Evolutionary conservation across 1,284 basidiomycete species (phyloP).

Genomic region (Cutaneotrichosporon daszewskae): DNA sequence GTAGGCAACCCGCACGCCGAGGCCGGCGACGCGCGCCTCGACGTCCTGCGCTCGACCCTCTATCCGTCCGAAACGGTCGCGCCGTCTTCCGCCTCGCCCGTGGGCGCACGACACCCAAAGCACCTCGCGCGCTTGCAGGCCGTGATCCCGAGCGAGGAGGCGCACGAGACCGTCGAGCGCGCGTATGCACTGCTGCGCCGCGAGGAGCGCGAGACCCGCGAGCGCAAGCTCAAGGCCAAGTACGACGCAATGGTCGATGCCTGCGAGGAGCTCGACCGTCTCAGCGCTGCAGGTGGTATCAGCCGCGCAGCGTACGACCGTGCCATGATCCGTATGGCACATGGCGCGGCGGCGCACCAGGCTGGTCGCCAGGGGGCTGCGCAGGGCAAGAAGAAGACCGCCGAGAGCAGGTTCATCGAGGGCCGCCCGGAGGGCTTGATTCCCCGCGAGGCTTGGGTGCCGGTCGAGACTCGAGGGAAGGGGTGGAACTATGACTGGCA

Average conservation of each 20-base stretch:
- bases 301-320: slow-evolving; percentile 56
- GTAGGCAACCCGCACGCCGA: slow-evolving; percentile 13
- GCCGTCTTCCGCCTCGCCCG: slow-evolving; percentile 54
- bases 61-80: slow-evolving; percentile 63
- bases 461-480: slow-evolving; percentile 43
- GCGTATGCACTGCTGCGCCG: slow-evolving; percentile 82
- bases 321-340: slow-evolving; percentile 62
- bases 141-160: slow-evolving; percentile 75
- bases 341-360: slow-evolving; percentile 41
- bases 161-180: slow-evolving; percentile 87
- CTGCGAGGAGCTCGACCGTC: slow-evolving; percentile 69
- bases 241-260: slow-evolving; percentile 69
- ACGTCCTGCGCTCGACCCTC: slow-evolving; percentile 67
- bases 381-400: slow-evolving; percentile 58
- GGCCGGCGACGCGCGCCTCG: slow-evolving; percentile 58
- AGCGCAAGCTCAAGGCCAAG: slow-evolving; percentile 63
- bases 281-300: slow-evolving; percentile 17
- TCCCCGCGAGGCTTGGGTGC: slow-evolving; percentile 54
- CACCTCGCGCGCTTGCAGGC: slow-evolving; percentile 63
- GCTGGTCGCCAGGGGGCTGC: slow-evolving; percentile 10
- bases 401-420: slow-evolving; percentile 63
- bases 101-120: slow-evolving; percentile 73
- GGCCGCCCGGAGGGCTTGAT: slow-evolving; percentile 73
- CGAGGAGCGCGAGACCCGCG: slow-evolving; percentile 62
- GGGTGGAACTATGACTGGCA: slow-evolving; percentile 46